Base-by-base conservation (phyloP, 2,329 filamentous ascomycete species). In the Atkinsonella hypoxylon region DNA sequence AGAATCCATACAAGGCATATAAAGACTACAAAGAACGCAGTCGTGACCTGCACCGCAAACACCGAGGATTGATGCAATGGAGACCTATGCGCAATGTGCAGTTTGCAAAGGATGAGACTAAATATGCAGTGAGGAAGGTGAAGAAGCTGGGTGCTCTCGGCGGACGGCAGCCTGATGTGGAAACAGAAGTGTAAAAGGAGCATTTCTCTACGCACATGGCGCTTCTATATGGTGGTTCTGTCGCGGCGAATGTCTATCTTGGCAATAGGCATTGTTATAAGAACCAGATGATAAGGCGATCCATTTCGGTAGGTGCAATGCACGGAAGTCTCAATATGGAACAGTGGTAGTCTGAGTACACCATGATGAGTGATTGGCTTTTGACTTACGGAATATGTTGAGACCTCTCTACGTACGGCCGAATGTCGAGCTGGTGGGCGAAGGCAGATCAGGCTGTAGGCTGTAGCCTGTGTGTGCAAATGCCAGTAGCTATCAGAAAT, bases 31-130 rank as follows among this genome's bases (percentile, higher is more conserved):
- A 81, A 59, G 73, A 74, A 51, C 77, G 81, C 55, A 88, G 83
- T 62, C 81, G 85, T 55, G 82, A 86, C 44, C 75, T 96, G 63
- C 85, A 90, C 64, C 79, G 90, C 0, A 89, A 90, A 69, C 89
- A 96, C 58, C 77, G 90, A 11, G 91, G 91, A 0, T 61, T 95
- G 62, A 95, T 96, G 88, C 91, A 97, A 66, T 97, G 90, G 89
- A 87, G 83, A 61, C 90, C 91, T 0, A 86, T 90, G 64, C 77
- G 91, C 40, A 95, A 95, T 63, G 74, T 81, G 20, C 81, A 83
- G 57, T 97, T 96, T 65, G 90, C 84, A 42, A 95, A 93, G 69
- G 77, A 96, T 60, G 87, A 97, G 71, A 81, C 86, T 0, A 84
- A 85, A 60, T 90, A 83, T 68, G 88, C 87, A 0, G 67, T 89